Evolutionary conservation across 2,329 filamentous ascomycete species (phyloP).

Genomic region (Trichothecium roseum): DNA sequence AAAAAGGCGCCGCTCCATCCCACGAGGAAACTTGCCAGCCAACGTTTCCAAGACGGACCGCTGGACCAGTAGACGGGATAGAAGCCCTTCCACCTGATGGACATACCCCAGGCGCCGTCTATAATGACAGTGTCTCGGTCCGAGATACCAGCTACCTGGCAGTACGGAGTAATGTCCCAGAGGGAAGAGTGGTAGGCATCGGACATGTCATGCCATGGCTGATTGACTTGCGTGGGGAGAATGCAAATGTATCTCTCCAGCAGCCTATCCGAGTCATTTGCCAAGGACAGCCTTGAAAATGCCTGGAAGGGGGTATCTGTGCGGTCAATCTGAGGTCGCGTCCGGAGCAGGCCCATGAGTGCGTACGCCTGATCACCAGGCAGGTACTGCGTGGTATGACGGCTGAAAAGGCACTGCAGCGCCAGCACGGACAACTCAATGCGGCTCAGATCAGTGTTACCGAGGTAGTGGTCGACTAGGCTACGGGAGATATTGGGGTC

Average conservation of each 20-base stretch:
- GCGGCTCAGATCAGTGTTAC: conserved; percentile 24
- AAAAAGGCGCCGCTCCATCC: too few species aligned
- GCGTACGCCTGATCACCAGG: conserved; percentile 31
- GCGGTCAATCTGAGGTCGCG: conserved; percentile 24
- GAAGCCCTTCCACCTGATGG: too few species aligned
- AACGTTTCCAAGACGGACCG: too few species aligned
- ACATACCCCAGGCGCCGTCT: too few species aligned
- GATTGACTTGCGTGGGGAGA: too few species aligned
- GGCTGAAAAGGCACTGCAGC: conserved; percentile 22
- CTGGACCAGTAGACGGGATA: too few species aligned
- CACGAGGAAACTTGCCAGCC: too few species aligned
- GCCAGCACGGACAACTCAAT: conserved; percentile 25
- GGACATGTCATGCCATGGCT: too few species aligned
- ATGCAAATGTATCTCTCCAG: conserved; percentile 35
- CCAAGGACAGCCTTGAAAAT: conserved; percentile 33
- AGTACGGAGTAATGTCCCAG: too few species aligned
- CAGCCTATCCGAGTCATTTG: conserved; percentile 31
- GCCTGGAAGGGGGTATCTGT: conserved; percentile 33
- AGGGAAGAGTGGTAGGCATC: too few species aligned
- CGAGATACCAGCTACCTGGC: too few species aligned
- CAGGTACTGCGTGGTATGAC: conserved; percentile 23
- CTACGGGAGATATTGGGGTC: conserved; percentile 23
- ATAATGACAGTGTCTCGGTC: too few species aligned
- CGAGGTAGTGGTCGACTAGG: conserved; percentile 35
- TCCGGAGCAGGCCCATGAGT: conserved; percentile 31